These are phyloP conservation scores for Penicillium maclennaniae DNA, from an alignment of 495 filamentous ascomycete species.

Conservation along the genomic window DNA sequence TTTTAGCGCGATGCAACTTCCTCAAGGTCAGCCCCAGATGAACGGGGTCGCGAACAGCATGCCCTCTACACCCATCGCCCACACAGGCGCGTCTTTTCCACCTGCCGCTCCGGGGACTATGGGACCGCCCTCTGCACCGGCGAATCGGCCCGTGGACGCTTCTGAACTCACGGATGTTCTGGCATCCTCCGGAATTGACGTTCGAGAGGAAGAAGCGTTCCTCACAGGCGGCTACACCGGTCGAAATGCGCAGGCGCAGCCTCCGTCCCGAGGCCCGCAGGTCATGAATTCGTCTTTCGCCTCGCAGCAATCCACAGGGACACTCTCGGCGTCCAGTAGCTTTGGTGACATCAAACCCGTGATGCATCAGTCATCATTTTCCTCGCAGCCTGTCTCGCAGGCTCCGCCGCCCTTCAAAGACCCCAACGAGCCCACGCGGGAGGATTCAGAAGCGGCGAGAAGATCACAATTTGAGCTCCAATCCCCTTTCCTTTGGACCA, in stretches of 20 bases:
- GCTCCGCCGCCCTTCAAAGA: constrained; percentile 34
- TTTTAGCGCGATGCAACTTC: constrained; percentile 43
- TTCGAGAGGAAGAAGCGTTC: constrained; percentile 75
- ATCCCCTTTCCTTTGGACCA: constrained; percentile 55
- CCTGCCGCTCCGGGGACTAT: constrained; percentile 55
- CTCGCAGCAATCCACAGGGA: constrained; percentile 43
- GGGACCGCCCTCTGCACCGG: constrained; percentile 76
- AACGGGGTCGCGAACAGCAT: constrained; percentile 37
- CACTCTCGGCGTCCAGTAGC: constrained; percentile 34
- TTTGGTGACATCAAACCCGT: constrained; percentile 38
- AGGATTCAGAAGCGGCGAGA: constrained; percentile 41
- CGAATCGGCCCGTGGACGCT: constrained; percentile 63
- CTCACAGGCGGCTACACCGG: constrained; percentile 59
- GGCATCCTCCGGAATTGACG: constrained; percentile 73
- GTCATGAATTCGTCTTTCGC: constrained; percentile 39
- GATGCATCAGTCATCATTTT: constrained; percentile 32
- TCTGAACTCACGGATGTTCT: constrained; percentile 74
- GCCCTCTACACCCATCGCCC: constrained; percentile 24
- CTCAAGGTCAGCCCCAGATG: constrained; percentile 30
- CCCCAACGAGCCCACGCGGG: constrained; percentile 39
- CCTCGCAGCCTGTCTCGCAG: constrained; percentile 31
- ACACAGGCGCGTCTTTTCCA: constrained; percentile 22
- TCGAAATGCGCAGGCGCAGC: constrained; percentile 40
- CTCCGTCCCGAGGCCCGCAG: constrained; percentile 37
- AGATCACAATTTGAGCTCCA: constrained; percentile 53